These are phyloP conservation scores for Phytophthora rubi DNA, from an alignment of 352 stramenopile species.

Conservation along the genomic window DNA sequence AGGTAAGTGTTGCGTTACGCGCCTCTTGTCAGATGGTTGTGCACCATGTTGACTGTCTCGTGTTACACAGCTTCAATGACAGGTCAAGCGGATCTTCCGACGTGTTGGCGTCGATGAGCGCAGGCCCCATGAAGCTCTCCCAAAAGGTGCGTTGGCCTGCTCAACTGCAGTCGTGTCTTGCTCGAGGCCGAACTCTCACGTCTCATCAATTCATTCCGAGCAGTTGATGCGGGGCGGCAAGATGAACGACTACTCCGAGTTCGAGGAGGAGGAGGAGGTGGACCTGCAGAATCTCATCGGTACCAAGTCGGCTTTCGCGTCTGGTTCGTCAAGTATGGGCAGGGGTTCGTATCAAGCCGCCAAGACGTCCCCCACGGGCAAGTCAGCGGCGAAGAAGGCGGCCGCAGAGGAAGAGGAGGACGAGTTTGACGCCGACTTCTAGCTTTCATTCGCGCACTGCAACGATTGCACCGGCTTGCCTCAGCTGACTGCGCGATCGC, in stretches of 20 bases:
- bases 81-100: conserved; percentile 50
- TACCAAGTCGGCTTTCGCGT: conserved; percentile 23
- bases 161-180: not conserved
- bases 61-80: conserved; percentile 49
- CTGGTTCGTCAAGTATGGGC: conserved; percentile 11
- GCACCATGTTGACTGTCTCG: conserved; percentile 1
- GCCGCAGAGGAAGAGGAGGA: conserved; percentile 40
- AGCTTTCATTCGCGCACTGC: conserved; percentile 11
- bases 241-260: conserved; percentile 82
- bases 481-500: conserved; percentile 9
- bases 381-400: conserved; percentile 9
- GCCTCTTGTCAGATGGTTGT: conserved; percentile 3
- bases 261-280: conserved; percentile 81
- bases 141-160: conserved; percentile 54
- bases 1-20: conserved; percentile 33
- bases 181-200: conserved; percentile 1
- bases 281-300: conserved; percentile 83
- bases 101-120: conserved; percentile 68
- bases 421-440: conserved; percentile 77
- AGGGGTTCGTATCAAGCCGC: not conserved
- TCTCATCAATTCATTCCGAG: conserved; percentile 1
- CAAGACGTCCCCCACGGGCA: conserved; percentile 18
- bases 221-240: conserved; percentile 76
- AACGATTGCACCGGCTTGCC: not conserved
- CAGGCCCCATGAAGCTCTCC: conserved; percentile 58